phyloP scores from a whole-genome alignment of 441 rosid genomes.

The Pelargonium myrrhifolium region DNA sequence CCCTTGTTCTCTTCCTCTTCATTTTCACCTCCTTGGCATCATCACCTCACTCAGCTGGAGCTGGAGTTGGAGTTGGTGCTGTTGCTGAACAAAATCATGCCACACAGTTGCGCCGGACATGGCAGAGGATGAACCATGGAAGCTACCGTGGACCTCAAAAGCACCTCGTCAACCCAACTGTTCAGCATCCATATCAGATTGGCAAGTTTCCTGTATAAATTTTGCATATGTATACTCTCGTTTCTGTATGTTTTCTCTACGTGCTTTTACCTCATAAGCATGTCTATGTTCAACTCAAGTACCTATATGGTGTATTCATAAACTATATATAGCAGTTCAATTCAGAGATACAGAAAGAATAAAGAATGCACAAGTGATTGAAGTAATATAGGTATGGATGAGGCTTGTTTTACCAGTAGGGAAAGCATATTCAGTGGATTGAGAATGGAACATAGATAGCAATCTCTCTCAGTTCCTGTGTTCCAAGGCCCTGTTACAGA shows the following conservation, averaged over 20 bases:
- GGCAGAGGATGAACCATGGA: constrained; percentile 39
- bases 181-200: constrained; percentile 26
- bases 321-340: neutral
- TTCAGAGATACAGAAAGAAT: neutral
- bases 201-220: constrained; percentile 34
- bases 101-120: neutral
- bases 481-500: no score
- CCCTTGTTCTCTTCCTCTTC: constrained; percentile 23
- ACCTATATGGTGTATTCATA: neutral
- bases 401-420: neutral
- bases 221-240: neutral
- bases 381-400: neutral
- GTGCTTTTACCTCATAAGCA: neutral
- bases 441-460: neutral
- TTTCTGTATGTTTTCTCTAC: neutral
- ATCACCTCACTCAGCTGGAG: constrained; percentile 5
- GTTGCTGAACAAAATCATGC: constrained; percentile 10
- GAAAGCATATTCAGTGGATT: neutral
- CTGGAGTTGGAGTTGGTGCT: neutral
- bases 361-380: neutral
- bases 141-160: constrained; percentile 41
- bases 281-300: neutral
- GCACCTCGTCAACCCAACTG: constrained; percentile 30
- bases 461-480: no score
- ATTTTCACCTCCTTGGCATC: constrained; percentile 19